A percentile compares a stretch with the other conserved stretches of the same genome.
phyloP scores from a whole-genome alignment of 1,284 basidiomycete species.

The Apiotrichum porosum region DNA sequence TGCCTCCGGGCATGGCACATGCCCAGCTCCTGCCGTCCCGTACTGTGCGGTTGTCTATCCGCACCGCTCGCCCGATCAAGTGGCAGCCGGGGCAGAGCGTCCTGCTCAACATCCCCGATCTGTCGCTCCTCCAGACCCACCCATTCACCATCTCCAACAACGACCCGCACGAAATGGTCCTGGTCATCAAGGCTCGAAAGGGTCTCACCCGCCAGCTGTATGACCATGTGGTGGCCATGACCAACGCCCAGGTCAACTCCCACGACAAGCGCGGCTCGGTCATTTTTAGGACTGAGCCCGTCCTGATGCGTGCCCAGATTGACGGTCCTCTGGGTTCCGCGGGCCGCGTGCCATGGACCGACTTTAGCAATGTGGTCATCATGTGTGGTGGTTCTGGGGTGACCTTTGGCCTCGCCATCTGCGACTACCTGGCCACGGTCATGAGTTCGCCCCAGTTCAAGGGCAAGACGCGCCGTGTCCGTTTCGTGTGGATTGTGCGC shows the following conservation, averaged over 20 bases:
- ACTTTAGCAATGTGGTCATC: constrained; percentile 62
- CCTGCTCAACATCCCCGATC: constrained; percentile 64
- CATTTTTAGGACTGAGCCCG: constrained; percentile 19
- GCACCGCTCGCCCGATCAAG: constrained; percentile 58
- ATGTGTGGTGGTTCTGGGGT: constrained; percentile 77
- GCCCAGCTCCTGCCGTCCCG: constrained; percentile 72
- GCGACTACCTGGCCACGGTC: constrained; percentile 66
- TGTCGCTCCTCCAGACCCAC: constrained; percentile 66
- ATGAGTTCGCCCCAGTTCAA: constrained; percentile 39
- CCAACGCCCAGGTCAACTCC: constrained; percentile 1
- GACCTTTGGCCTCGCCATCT: constrained; percentile 66
- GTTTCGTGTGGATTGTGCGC: constrained; percentile 78
- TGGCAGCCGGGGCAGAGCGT: constrained; percentile 67
- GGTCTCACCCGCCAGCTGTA: constrained; percentile 72
- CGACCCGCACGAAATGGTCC: constrained; percentile 61
- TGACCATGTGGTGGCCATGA: constrained; percentile 53
- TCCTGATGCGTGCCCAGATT: constrained; percentile 60
- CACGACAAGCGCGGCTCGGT: neutral
- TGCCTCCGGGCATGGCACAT: constrained; percentile 57
- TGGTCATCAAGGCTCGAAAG: constrained; percentile 69
- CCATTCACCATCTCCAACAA: constrained; percentile 76
- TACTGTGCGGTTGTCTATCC: constrained; percentile 67
- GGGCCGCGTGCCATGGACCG: constrained; percentile 61
- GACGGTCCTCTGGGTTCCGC: constrained; percentile 76
- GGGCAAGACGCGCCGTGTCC: constrained; percentile 58